phyloP scores from a whole-genome alignment of 768 basidiomycete genomes.

The Rubroboletus pulcherrimus region DNA sequence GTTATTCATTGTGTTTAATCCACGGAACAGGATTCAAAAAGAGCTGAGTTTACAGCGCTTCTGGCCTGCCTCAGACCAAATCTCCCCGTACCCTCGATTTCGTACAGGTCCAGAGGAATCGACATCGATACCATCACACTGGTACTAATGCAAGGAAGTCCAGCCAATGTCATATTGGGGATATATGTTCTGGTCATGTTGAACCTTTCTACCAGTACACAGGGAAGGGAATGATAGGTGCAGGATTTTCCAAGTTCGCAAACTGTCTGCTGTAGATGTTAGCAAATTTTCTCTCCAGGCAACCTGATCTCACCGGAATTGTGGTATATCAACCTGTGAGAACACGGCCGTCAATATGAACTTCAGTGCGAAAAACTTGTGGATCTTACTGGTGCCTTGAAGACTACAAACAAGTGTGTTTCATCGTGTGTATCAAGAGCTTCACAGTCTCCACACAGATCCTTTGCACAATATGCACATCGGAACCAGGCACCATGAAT shows the following conservation, averaged over 20 bases:
- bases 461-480: conserved; percentile 83
- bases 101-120: background rate
- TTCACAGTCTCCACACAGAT: conserved; percentile 86
- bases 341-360: conserved; percentile 7
- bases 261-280: conserved; percentile 39
- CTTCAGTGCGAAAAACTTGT: background rate
- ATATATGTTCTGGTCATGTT: conserved; percentile 1
- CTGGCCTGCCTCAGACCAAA: background rate
- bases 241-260: conserved; percentile 55
- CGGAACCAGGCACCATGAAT: conserved; percentile 90
- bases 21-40: conserved; percentile 29
- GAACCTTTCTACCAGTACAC: conserved; percentile 45
- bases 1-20: background rate
- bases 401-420: conserved; percentile 80
- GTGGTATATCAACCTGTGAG: conserved; percentile 68
- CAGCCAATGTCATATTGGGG: background rate
- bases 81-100: background rate
- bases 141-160: conserved; percentile 3
- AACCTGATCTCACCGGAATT: conserved; percentile 51
- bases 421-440: conserved; percentile 76
- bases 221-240: conserved; percentile 60
- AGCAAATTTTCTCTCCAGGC: conserved; percentile 2
- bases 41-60: conserved; percentile 19
- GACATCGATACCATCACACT: background rate
- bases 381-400: conserved; percentile 70